phyloP scores from a whole-genome alignment of 176 grass and related monocot genomes.

The Ensete ventricosum region DNA sequence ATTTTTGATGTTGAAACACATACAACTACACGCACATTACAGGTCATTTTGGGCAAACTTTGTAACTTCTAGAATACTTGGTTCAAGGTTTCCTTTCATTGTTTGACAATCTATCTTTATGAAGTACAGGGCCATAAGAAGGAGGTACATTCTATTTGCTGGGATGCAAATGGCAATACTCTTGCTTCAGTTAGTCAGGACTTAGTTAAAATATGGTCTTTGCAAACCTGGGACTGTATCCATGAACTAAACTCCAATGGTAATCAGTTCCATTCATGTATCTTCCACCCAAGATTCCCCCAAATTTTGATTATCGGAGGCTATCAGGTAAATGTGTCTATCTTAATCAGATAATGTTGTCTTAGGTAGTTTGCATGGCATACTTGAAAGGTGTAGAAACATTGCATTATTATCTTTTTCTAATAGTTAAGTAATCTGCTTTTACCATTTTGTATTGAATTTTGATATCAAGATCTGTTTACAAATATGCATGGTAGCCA shows the following conservation, averaged over 20 bases:
- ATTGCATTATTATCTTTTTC: too few species aligned
- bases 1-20: conserved; percentile 66
- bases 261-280: conserved; percentile 80
- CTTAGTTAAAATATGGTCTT: conserved; percentile 77
- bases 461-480: too few species aligned
- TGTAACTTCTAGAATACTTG: not conserved
- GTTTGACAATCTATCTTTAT: conserved; percentile 4
- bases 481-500: too few species aligned
- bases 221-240: conserved; percentile 34
- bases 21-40: conserved; percentile 32
- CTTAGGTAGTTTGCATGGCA: too few species aligned
- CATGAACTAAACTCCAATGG: conserved; percentile 74
- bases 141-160: conserved; percentile 55
- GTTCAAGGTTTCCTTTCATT: not conserved
- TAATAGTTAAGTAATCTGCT: too few species aligned
- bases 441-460: too few species aligned
- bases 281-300: conserved; percentile 66
- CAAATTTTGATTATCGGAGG: conserved; percentile 83
- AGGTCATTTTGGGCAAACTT: conserved; percentile 27
- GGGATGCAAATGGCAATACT: conserved; percentile 76
- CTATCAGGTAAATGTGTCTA: conserved; percentile 51
- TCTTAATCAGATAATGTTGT: not conserved
- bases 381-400: too few species aligned
- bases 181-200: conserved; percentile 86
- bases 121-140: conserved; percentile 46